These are phyloP conservation scores for Plectosphaerella sp. DNA, from an alignment of 2,329 filamentous ascomycete species.

Conservation along the genomic window DNA sequence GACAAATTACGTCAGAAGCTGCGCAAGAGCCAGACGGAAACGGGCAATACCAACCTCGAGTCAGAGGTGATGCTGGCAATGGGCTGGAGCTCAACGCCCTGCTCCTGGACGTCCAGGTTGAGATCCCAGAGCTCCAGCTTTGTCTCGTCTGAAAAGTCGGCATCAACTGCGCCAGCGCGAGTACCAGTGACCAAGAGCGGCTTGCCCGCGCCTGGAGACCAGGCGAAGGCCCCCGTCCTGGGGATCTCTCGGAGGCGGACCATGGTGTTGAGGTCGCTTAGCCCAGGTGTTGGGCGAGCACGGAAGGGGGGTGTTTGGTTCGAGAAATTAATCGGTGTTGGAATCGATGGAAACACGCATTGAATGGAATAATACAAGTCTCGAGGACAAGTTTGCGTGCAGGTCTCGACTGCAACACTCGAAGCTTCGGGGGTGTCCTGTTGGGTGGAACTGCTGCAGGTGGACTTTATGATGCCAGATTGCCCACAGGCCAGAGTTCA, in stretches of 20 bases:
- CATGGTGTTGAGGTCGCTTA: constrained; percentile 53
- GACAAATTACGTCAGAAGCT: neutral
- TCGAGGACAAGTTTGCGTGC: too few species aligned
- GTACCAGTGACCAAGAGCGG: constrained; percentile 91
- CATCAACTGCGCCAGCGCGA: constrained; percentile 89
- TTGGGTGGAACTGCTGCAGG: neutral
- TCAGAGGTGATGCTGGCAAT: constrained; percentile 80
- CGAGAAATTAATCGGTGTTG: neutral
- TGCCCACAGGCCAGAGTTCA: constrained; percentile 12
- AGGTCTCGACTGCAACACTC: too few species aligned
- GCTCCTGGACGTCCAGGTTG: constrained; percentile 69
- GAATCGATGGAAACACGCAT: too few species aligned
- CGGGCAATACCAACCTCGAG: constrained; percentile 61
- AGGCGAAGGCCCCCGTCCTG: constrained; percentile 94
- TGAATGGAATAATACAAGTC: too few species aligned
- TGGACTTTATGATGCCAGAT: constrained; percentile 15
- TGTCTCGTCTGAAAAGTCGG: constrained; percentile 96
- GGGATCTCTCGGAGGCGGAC: constrained; percentile 95
- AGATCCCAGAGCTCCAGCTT: constrained; percentile 97
- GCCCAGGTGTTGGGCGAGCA: constrained; percentile 8
- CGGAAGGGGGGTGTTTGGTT: neutral
- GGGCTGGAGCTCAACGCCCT: constrained; percentile 80
- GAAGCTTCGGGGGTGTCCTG: too few species aligned
- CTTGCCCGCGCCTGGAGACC: constrained; percentile 76
- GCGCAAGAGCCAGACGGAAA: neutral